Evolutionary conservation across 495 filamentous ascomycete genomes (phyloP), one percentile per base, ranked within the genome.

Genomic region (Mytilinidion resinicola): DNA sequence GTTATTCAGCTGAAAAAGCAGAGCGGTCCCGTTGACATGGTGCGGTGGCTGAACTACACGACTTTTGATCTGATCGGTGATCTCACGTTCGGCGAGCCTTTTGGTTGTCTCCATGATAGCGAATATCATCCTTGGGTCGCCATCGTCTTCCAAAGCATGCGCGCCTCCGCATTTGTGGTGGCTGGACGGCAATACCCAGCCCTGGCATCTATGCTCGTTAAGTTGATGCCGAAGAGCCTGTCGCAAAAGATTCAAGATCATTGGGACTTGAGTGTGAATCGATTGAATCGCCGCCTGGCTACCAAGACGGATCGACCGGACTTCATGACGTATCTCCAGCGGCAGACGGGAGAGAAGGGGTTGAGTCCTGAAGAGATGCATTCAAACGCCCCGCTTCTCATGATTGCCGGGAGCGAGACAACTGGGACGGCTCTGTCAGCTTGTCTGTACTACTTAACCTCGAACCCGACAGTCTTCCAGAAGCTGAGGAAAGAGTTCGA

Each of bases 401-500:
- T 30, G 25, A 30, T 30, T 6, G 25, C 25, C 25, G 25, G 25
- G 25, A 30, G 25, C 25, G 25, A 30, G 25, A 30, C 25, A 3
- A 30, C 25, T 30, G 25, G 25, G 25, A 30, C 25, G 25, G 25
- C 25, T 3, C 25, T 30, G 25, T 30, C 25, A 42, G 39, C 11
- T 2, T 17, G 11, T 17, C 39, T 12, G 39, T 14, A 14, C 12
- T 12, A 42, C 11, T 42, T 42, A 8, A 9, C 39, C 39, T 42
- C 39, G 39, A 17, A 17, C 39, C 39, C 17, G 39, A 8, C 12
- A 14, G 17, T 42, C 39, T 42, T 14, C 39, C 39, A 42, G 17
- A 42, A 42, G 39, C 67, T 82, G 1, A 50, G 56, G 1, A 6
- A 57, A 1, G 82, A 84, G 51, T 68, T 86, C 30, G 72, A 80